Evolutionary conservation across 441 rosid genomes (phyloP).

Genomic region (Francoa sonchifolia): DNA sequence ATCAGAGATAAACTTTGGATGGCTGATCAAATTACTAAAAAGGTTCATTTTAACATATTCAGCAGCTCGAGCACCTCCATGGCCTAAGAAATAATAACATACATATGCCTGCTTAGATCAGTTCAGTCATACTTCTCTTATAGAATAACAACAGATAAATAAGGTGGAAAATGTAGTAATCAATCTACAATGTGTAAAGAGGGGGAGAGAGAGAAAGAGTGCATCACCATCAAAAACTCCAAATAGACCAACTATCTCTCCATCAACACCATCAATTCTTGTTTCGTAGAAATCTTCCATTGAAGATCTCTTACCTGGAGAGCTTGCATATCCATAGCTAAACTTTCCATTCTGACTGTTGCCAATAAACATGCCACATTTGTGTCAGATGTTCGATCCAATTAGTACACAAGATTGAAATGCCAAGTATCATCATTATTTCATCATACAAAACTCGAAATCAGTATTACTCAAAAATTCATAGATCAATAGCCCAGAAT

Average conservation of each 20-base stretch:
- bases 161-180: too few relatives aligned
- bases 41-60: slow-evolving; percentile 92
- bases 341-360: slow-evolving; percentile 83
- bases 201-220: slow-evolving; percentile 11
- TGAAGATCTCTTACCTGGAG: slow-evolving; percentile 88
- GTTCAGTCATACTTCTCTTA: too few relatives aligned
- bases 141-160: background rate
- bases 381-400: background rate
- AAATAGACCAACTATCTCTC: slow-evolving; percentile 85
- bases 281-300: slow-evolving; percentile 99
- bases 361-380: slow-evolving; percentile 14
- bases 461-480: background rate
- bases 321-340: slow-evolving; percentile 99
- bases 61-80: slow-evolving; percentile 99
- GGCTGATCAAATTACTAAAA: slow-evolving; percentile 84
- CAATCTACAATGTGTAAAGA: too few relatives aligned
- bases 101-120: too few relatives aligned
- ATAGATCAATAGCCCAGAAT: background rate
- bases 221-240: slow-evolving; percentile 99
- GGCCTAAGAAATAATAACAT: slow-evolving; percentile 48
- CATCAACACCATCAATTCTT: slow-evolving; percentile 80
- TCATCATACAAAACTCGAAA: too few relatives aligned
- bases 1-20: slow-evolving; percentile 93
- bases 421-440: background rate
- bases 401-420: background rate